Evolutionary conservation across 148 eudicot species (phyloP).

Genomic region (Amaranthus cruentus): DNA sequence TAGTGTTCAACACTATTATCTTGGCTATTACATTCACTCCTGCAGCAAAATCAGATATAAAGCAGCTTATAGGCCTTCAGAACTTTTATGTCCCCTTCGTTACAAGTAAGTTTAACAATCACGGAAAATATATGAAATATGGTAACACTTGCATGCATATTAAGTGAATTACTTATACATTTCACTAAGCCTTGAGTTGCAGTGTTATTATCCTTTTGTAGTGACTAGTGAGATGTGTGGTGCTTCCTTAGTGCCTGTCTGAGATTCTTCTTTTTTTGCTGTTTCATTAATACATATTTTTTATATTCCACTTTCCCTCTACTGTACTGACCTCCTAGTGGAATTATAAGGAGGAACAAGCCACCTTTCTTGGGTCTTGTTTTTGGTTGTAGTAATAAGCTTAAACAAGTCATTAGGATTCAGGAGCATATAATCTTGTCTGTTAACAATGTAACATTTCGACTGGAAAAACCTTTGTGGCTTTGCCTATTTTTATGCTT

Average conservation of each 20-base stretch:
- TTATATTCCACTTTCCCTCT: background rate
- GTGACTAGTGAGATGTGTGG: background rate
- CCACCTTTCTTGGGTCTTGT: background rate
- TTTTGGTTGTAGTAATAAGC: background rate
- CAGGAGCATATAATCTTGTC: background rate
- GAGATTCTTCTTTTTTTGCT: background rate
- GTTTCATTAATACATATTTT: background rate
- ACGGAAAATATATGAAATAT: background rate
- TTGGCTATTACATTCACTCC: constrained; percentile 94
- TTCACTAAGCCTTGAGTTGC: background rate
- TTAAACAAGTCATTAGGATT: background rate
- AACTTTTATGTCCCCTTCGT: constrained; percentile 94
- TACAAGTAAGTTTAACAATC: constrained; percentile 56
- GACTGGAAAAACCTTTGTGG: background rate
- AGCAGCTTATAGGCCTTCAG: constrained; percentile 90
- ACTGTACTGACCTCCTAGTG: background rate
- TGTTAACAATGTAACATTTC: background rate
- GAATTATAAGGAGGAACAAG: background rate
- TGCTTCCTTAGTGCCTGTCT: background rate
- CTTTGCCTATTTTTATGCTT: background rate
- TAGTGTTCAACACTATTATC: constrained; percentile 85
- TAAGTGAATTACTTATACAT: background rate
- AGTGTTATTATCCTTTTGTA: background rate
- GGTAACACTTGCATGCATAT: background rate
- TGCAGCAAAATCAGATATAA: constrained; percentile 97